Base-by-base conservation (phyloP, 768 basidiomycete genomes). In the Lentinula aciculospora region DNA sequence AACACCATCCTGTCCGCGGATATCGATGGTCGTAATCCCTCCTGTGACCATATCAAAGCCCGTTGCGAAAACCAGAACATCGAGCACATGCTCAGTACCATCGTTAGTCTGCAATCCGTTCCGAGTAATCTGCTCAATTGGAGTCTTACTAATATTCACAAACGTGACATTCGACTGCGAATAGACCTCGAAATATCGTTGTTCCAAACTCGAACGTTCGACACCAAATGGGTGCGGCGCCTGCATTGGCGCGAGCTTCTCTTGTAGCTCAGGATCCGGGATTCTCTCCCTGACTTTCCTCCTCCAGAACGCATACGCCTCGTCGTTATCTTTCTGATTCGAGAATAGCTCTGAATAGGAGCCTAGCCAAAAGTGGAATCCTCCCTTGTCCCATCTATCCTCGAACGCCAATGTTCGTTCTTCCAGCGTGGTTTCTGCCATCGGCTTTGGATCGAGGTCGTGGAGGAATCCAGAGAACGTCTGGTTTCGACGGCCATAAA, bases 331-430 rank as follows among this genome's bases (percentile, higher is more conserved):
- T 39, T 27, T 29, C n/a, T 51, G 23, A 25, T 50, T 40, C 15
- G 31, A 29, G 3, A n/a, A 36, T 13, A 59, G n/a, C 19, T 65
- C 60, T 9, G 15, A 17, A 27, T 56, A 64, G 3, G 27, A 39
- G 7, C 37, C 37, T 1, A 59, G 13, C 40, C 40, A 57, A 10
- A 57, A 34, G 10, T 29, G 21, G 27, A 63, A 59, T 3, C 64
- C 62, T 15, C 64, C 62, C 32, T 42, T 53, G 2, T 47, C 36
- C 62, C 60, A 65, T 6, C 47, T 39, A 5, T 63, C 55, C 25
- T 64, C 60, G 6, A 51, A 59, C 28, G 25, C 28, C 1, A 61
- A 36, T 13, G 25, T 36, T 23, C 61, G 60, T 28, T 63, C 60
- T 37, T 63, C 62, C 1, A 60, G 55, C 1, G 62, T 49, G 4